These are phyloP conservation scores for Beauveria sp. DNA, from an alignment of 2,329 filamentous ascomycete species.

Conservation along the genomic window DNA sequence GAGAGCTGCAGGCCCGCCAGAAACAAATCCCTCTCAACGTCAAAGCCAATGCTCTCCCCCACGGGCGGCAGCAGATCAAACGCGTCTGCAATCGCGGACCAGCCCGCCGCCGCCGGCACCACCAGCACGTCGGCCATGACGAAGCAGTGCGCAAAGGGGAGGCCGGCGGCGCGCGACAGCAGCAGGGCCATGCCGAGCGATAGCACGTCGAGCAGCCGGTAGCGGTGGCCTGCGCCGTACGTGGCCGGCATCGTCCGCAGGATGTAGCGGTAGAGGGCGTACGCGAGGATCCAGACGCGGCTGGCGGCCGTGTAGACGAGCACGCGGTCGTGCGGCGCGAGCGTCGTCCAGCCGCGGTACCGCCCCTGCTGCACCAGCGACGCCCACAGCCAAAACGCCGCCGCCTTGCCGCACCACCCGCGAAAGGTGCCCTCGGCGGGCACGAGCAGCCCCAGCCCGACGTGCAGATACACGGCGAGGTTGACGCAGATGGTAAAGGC, in stretches of 20 bases:
- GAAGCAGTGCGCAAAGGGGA: conserved; percentile 12
- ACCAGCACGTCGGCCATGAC: conserved; percentile 12
- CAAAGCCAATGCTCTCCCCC: background rate
- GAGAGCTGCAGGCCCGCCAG: conserved; percentile 5
- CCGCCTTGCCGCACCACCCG: conserved; percentile 2
- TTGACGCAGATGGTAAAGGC: conserved; percentile 10
- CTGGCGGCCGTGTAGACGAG: conserved; percentile 11
- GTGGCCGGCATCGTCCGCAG: conserved; percentile 8
- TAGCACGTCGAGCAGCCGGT: conserved; percentile 8
- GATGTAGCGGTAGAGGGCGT: conserved; percentile 11
- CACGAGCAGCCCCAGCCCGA: conserved; percentile 7
- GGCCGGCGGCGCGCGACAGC: background rate
- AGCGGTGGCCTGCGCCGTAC: conserved; percentile 4
- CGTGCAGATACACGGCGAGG: conserved; percentile 6
- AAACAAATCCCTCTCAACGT: background rate
- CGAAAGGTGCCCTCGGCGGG: conserved; percentile 9
- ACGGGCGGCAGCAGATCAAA: conserved; percentile 5
- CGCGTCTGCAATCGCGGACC: conserved; percentile 7
- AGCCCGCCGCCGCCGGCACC: conserved; percentile 6
- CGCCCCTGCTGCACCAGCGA: conserved; percentile 9
- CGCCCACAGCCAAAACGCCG: conserved; percentile 1
- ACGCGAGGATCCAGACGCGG: conserved; percentile 8
- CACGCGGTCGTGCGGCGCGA: conserved; percentile 5
- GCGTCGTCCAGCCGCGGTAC: conserved; percentile 1
- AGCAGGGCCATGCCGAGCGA: conserved; percentile 7